phyloP scores from a whole-genome alignment of 106 monocot genomes.

The Alisma plantagoaquatica region DNA sequence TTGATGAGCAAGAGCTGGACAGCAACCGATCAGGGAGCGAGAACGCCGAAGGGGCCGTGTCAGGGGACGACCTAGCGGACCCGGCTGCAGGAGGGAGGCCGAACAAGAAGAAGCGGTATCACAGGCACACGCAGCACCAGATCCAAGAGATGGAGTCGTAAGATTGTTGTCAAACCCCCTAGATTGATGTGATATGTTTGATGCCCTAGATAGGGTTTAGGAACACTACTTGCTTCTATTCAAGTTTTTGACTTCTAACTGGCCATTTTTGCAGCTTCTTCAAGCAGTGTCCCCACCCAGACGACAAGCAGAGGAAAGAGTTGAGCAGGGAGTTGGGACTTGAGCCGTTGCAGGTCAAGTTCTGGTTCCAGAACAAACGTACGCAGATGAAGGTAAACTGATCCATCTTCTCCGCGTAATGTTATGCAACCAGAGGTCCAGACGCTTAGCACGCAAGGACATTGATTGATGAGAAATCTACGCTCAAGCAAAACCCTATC shows the following conservation, averaged over 20 bases:
- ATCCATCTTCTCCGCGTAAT: too few relatives aligned
- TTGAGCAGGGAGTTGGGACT: constrained; percentile 77
- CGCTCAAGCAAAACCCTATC: too few relatives aligned
- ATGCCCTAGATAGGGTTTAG: neutral
- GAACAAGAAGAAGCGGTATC: constrained; percentile 87
- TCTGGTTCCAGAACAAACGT: constrained; percentile 99
- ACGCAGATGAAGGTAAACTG: constrained; percentile 99
- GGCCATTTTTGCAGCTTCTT: constrained; percentile 51
- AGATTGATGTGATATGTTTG: neutral
- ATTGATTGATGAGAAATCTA: too few relatives aligned
- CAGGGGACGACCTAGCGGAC: constrained; percentile 83
- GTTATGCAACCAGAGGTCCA: too few relatives aligned
- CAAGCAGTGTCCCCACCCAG: constrained; percentile 96
- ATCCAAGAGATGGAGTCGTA: constrained; percentile 98
- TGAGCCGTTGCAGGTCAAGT: constrained; percentile 89
- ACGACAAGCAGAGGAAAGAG: constrained; percentile 97
- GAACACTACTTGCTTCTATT: neutral
- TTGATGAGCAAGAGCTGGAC: constrained; percentile 56
- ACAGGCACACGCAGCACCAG: constrained; percentile 94
- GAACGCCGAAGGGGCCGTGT: constrained; percentile 63
- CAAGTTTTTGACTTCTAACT: neutral
- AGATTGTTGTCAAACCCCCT: constrained; percentile 1
- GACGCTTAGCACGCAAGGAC: too few relatives aligned
- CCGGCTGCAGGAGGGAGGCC: constrained; percentile 47
- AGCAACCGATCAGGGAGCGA: constrained; percentile 87